Evolutionary conservation across 2,329 filamentous ascomycete genomes (phyloP).

Genomic region (Diaporthe sp.): DNA sequence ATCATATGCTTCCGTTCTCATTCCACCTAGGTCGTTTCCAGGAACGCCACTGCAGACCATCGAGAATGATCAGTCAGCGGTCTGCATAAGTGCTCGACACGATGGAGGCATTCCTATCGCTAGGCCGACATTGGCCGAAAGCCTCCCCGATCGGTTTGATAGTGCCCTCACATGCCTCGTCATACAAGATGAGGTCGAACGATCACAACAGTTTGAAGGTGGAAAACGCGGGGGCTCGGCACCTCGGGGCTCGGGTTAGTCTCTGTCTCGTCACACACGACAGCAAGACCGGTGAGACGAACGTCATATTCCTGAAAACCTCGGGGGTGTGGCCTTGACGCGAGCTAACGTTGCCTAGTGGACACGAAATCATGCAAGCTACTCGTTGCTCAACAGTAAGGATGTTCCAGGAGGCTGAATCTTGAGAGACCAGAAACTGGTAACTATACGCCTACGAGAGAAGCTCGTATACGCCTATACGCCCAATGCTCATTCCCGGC

Average conservation of each 20-base stretch:
- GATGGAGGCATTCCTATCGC: background rate
- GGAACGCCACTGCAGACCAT: background rate
- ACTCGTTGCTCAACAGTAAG: background rate
- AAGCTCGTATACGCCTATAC: background rate
- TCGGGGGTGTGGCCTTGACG: background rate
- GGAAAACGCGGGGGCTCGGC: background rate
- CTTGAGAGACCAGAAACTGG: background rate
- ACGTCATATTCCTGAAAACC: background rate
- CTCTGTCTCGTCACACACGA: too few species aligned
- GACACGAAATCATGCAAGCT: background rate
- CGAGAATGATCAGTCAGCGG: background rate
- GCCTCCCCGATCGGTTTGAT: background rate
- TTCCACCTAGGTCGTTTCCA: background rate
- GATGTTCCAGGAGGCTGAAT: background rate
- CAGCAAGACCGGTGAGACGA: background rate
- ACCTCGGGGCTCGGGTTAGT: background rate
- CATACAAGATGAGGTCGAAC: background rate
- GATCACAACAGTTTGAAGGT: background rate
- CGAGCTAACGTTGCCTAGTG: background rate
- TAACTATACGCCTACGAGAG: background rate
- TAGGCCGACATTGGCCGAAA: background rate
- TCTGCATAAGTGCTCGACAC: background rate
- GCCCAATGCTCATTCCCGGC: background rate
- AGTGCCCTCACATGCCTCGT: background rate
- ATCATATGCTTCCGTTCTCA: background rate